Evolutionary conservation across 106 monocot species (phyloP).

Genomic region (Dendrobium nobile): DNA sequence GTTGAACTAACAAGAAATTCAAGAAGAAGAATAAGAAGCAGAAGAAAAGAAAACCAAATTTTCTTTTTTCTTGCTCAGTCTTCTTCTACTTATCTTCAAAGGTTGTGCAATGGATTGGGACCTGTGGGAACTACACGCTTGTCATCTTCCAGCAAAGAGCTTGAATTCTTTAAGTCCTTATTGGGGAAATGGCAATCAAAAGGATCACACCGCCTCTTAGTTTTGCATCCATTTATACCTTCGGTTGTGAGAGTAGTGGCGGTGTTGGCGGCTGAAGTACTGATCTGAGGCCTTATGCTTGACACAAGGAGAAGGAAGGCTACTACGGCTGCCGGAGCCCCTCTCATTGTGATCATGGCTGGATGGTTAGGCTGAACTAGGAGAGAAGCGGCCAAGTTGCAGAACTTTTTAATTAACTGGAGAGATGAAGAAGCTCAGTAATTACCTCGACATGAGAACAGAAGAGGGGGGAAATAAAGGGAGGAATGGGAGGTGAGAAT

Average conservation of each 20-base stretch:
- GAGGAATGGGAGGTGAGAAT: background rate
- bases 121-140: conserved; percentile 19
- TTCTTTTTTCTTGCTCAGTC: background rate
- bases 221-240: background rate
- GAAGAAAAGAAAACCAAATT: background rate
- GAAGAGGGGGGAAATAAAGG: background rate
- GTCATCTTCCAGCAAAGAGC: background rate
- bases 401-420: background rate
- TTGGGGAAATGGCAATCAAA: background rate
- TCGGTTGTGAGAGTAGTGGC: no score
- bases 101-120: conserved; percentile 21
- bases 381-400: no score
- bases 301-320: background rate
- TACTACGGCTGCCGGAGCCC: background rate
- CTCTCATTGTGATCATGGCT: background rate
- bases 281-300: background rate
- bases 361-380: no score
- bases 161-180: background rate
- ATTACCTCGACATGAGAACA: background rate
- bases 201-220: background rate
- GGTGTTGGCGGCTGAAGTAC: background rate
- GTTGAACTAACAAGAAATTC: background rate
- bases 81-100: conserved; percentile 1
- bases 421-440: background rate
- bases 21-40: background rate